Conservation (phyloP, 2,329 filamentous ascomycete genomes). For the Fusarium veterinarium region DNA sequence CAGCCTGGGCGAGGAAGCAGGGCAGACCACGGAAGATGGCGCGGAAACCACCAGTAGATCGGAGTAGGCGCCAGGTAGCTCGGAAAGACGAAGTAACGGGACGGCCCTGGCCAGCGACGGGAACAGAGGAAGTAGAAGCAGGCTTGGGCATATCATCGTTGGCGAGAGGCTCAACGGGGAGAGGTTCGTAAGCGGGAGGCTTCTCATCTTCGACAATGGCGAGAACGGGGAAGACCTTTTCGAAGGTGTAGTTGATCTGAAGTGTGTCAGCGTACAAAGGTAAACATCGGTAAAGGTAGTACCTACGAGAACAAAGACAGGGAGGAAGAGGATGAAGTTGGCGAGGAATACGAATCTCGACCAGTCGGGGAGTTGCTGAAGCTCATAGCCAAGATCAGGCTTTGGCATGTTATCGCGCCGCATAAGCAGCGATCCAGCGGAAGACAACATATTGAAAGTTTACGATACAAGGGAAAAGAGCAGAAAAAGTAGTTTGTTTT, state of each 20-base stretch:
- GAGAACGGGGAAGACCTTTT: conserved; percentile 63
- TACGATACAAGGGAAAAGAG: not conserved
- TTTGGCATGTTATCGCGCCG: conserved; percentile 50
- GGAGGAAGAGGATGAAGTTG: conserved; percentile 59
- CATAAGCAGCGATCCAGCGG: conserved; percentile 29
- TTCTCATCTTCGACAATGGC: conserved; percentile 70
- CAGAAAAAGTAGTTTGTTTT: not conserved
- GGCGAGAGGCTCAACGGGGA: conserved; percentile 60
- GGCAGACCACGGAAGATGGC: conserved; percentile 77
- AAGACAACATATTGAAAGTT: conserved; percentile 28
- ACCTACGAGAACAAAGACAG: conserved; percentile 57
- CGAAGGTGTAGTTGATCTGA: conserved; percentile 63
- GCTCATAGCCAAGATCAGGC: conserved; percentile 12
- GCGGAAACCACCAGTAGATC: conserved; percentile 70
- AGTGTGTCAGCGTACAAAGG: not conserved
- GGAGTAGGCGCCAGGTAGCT: conserved; percentile 66
- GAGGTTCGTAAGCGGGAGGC: conserved; percentile 65
- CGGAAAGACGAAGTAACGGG: conserved; percentile 63
- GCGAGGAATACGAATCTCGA: conserved; percentile 53
- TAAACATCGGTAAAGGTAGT: not conserved
- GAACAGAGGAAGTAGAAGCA: conserved; percentile 44
- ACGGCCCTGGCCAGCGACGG: conserved; percentile 14
- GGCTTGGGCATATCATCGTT: conserved; percentile 48
- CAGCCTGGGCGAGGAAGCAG: conserved; percentile 56
- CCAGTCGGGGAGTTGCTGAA: conserved; percentile 47